Percentiles rank a stretch among this genome's conserved stretches.
These are phyloP conservation scores for Euptelea pleiosperma DNA, from an alignment of 164 flowering plant genomes.

Conservation along the genomic window DNA sequence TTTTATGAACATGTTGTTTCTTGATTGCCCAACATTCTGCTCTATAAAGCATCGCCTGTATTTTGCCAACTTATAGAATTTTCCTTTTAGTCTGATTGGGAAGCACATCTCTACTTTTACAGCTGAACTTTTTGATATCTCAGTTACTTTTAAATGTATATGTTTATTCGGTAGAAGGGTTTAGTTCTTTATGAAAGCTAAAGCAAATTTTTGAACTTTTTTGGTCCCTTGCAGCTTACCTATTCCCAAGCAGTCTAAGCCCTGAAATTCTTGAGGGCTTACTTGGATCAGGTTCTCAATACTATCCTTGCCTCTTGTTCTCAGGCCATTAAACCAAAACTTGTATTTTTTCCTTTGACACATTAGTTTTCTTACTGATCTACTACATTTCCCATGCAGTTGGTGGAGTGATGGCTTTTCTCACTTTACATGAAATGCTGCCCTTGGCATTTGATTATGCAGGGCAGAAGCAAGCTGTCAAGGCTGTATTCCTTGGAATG, in stretches of 20 bases:
- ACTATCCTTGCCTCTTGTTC: not conserved
- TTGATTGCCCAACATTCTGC: too few relatives aligned
- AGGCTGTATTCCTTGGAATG: conserved; percentile 95
- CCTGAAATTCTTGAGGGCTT: conserved; percentile 95
- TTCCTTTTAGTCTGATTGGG: too few relatives aligned
- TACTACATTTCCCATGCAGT: conserved; percentile 44
- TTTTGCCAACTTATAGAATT: too few relatives aligned
- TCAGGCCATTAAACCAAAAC: not conserved
- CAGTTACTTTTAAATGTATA: too few relatives aligned
- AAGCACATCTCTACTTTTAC: too few relatives aligned
- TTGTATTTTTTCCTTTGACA: not conserved
- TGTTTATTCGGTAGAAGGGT: not conserved
- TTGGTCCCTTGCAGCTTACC: conserved; percentile 55
- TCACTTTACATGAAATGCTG: conserved; percentile 96
- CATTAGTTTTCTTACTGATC: not conserved
- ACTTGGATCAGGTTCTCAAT: conserved; percentile 70
- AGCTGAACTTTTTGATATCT: too few relatives aligned
- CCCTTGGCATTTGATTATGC: conserved; percentile 97
- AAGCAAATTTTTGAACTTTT: not conserved
- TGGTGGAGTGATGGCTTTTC: conserved; percentile 99
- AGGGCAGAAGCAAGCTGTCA: conserved; percentile 91
- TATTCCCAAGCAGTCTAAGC: conserved; percentile 83
- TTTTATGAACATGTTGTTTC: too few relatives aligned
- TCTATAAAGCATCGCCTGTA: too few relatives aligned
- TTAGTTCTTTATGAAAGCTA: not conserved